These are phyloP conservation scores for Amphicarpaea edgeworthii DNA, from an alignment of 306 rosid species.

Conservation along the genomic window DNA sequence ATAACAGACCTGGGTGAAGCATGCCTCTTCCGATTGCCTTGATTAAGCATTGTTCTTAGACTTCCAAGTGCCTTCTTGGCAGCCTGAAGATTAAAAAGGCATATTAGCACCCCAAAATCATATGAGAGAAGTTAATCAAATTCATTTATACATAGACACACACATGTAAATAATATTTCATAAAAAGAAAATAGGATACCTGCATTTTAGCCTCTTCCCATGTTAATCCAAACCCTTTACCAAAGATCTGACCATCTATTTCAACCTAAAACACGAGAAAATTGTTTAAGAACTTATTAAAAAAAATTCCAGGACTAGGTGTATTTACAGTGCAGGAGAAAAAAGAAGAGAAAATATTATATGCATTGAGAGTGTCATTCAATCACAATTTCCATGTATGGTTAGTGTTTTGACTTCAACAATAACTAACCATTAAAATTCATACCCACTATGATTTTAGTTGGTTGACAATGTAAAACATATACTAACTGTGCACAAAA, in stretches of 20 bases:
- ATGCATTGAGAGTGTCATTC: too few relatives aligned
- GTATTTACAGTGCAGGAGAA: too few relatives aligned
- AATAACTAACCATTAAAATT: too few relatives aligned
- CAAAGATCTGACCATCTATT: slow-evolving; percentile 74
- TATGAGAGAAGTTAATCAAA: slow-evolving; percentile 20
- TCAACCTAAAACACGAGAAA: slow-evolving; percentile 61
- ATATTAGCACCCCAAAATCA: slow-evolving; percentile 22
- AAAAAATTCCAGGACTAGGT: not conserved
- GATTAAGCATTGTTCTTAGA: slow-evolving; percentile 63
- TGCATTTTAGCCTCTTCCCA: slow-evolving; percentile 83
- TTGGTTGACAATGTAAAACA: too few relatives aligned
- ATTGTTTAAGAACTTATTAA: not conserved
- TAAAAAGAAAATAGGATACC: slow-evolving; percentile 46
- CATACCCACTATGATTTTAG: too few relatives aligned
- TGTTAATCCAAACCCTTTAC: slow-evolving; percentile 72
- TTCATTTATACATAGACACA: not conserved
- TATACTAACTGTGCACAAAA: too few relatives aligned
- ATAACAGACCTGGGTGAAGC: slow-evolving; percentile 74
- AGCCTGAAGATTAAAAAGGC: slow-evolving; percentile 53
- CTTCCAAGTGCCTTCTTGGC: slow-evolving; percentile 78
- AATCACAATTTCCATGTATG: too few relatives aligned
- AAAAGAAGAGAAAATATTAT: too few relatives aligned
- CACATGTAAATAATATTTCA: not conserved
- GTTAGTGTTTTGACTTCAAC: too few relatives aligned
- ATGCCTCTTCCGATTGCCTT: slow-evolving; percentile 51